Percentiles rank a stretch among this genome's conserved stretches.
Conservation (phyloP, 78 protist species). For the Speleostelium caveatum region DNA sequence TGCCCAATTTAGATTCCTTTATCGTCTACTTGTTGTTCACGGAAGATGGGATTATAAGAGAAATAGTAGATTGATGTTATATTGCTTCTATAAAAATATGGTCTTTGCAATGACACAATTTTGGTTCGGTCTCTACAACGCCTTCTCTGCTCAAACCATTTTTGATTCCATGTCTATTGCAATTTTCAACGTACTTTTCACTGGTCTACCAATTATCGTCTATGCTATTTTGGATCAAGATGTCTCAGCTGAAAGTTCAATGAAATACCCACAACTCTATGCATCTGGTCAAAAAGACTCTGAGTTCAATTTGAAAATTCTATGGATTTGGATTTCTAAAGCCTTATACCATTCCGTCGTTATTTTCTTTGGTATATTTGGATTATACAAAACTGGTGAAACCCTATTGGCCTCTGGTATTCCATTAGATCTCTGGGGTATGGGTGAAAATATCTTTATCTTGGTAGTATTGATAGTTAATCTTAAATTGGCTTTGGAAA, state of each 20-base stretch:
- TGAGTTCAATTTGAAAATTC: slow-evolving; percentile 60
- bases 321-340: slow-evolving; percentile 71
- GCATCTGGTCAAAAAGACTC: slow-evolving; percentile 71
- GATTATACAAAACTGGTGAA: slow-evolving; percentile 15
- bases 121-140: slow-evolving; percentile 84
- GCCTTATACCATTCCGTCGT: slow-evolving; percentile 63
- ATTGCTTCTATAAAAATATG: slow-evolving; percentile 84
- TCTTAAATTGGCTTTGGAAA: slow-evolving; percentile 77
- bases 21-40: slow-evolving; percentile 80
- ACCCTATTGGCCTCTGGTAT: slow-evolving; percentile 21
- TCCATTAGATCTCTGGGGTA: slow-evolving; percentile 59
- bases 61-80: slow-evolving; percentile 65
- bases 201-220: slow-evolving; percentile 83
- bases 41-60: slow-evolving; percentile 91
- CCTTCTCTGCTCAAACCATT: slow-evolving; percentile 80
- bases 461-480: slow-evolving; percentile 61
- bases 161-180: slow-evolving; percentile 79
- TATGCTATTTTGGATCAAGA: slow-evolving; percentile 90
- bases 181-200: slow-evolving; percentile 85
- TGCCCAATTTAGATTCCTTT: slow-evolving; percentile 91
- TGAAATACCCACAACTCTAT: slow-evolving; percentile 80
- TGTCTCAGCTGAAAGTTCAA: slow-evolving; percentile 54
- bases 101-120: slow-evolving; percentile 83
- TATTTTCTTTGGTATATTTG: slow-evolving; percentile 47
- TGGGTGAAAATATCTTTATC: slow-evolving; percentile 72